Conservation (phyloP, 495 filamentous ascomycete species). For the Penicillium cinerascens region DNA sequence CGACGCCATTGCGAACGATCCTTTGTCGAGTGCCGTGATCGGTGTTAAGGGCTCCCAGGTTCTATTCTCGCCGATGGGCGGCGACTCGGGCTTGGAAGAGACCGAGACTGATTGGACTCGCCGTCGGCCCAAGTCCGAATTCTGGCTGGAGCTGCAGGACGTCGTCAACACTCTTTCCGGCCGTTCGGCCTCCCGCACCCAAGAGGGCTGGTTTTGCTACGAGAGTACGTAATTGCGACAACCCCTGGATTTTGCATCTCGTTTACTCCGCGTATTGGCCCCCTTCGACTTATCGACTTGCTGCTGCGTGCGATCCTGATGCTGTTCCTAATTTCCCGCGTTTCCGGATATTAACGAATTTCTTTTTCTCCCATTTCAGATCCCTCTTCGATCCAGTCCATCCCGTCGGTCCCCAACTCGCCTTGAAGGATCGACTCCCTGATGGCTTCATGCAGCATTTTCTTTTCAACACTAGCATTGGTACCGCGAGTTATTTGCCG, state of each 20-base stretch:
- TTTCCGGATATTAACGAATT: slow-evolving; percentile 18
- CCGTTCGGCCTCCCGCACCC: slow-evolving; percentile 40
- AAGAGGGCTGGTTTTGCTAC: slow-evolving; percentile 29
- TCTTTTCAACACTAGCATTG: slow-evolving; percentile 2
- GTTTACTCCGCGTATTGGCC: background rate
- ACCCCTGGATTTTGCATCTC: slow-evolving; percentile 7
- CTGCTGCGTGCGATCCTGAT: background rate
- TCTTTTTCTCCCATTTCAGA: slow-evolving; percentile 10
- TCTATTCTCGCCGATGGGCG: slow-evolving; percentile 73
- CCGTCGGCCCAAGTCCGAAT: slow-evolving; percentile 77
- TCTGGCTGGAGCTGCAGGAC: slow-evolving; percentile 78
- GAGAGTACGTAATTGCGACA: slow-evolving; percentile 30
- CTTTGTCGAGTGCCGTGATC: slow-evolving; percentile 73
- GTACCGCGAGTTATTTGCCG: background rate
- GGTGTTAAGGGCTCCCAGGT: slow-evolving; percentile 89
- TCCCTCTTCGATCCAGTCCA: slow-evolving; percentile 16
- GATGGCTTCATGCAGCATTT: slow-evolving; percentile 1
- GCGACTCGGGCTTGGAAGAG: slow-evolving; percentile 61
- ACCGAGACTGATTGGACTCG: slow-evolving; percentile 92
- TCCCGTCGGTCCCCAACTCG: slow-evolving; percentile 20
- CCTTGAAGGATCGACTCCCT: slow-evolving; percentile 15
- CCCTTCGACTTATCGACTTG: background rate
- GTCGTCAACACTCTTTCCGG: slow-evolving; percentile 84
- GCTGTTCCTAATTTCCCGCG: background rate
- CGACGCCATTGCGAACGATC: slow-evolving; percentile 66